Evolutionary conservation across 768 basidiomycete genomes (phyloP).

Genomic region (Lactarius hatsudake): DNA sequence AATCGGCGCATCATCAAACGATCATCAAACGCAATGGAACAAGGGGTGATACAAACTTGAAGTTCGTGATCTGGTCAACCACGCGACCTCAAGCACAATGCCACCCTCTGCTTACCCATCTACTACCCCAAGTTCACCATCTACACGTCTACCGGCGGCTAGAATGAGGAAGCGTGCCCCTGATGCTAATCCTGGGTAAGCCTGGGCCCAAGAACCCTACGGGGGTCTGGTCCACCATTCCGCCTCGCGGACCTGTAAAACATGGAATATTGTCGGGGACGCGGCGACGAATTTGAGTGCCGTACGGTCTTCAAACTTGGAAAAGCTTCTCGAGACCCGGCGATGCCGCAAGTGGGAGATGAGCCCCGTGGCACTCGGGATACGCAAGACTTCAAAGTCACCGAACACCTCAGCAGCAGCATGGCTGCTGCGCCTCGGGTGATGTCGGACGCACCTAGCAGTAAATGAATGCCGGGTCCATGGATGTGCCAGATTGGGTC

Average conservation of each 20-base stretch:
- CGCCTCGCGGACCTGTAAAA: not conserved
- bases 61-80: not conserved
- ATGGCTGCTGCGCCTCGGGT: not conserved
- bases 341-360: not conserved
- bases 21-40: too few species aligned
- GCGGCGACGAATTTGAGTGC: not conserved
- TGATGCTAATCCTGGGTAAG: not conserved
- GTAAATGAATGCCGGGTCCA: not conserved
- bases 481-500: not conserved
- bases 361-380: not conserved
- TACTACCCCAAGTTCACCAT: not conserved
- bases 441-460: too few species aligned
- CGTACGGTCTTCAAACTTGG: not conserved
- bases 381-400: too few species aligned
- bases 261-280: not conserved
- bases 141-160: not conserved
- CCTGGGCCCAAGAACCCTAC: not conserved
- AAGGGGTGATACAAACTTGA: not conserved
- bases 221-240: not conserved
- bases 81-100: not conserved
- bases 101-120: too few species aligned
- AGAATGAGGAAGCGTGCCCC: not conserved
- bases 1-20: not conserved
- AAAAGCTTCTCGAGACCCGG: not conserved
- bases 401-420: too few species aligned